Percentiles rank a stretch among this genome's conserved stretches.
These are phyloP conservation scores for Trichoderma sp. DNA, from an alignment of 2,329 filamentous ascomycete genomes.

Conservation along the genomic window DNA sequence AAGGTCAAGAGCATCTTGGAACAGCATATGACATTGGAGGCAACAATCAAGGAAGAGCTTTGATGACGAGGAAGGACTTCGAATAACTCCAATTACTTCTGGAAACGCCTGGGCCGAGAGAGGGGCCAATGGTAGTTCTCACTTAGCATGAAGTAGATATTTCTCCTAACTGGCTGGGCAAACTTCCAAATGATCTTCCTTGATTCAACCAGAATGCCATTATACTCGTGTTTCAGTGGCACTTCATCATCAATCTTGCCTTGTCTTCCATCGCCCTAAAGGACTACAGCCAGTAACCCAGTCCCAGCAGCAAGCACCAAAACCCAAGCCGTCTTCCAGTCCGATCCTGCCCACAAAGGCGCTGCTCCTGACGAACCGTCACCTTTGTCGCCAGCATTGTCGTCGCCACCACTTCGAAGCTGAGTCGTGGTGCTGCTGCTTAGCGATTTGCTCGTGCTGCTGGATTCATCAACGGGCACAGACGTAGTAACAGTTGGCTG, in stretches of 20 bases:
- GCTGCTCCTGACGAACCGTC: conserved; percentile 7
- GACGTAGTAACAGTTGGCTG: background rate
- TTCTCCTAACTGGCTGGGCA: no score
- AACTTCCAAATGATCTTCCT: no score
- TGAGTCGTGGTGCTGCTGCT: background rate
- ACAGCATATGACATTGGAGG: conserved; percentile 32
- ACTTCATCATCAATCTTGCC: background rate
- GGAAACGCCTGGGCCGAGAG: no score
- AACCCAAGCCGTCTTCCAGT: conserved; percentile 11
- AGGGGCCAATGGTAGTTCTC: no score
- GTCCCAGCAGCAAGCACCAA: conserved; percentile 15
- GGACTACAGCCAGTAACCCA: conserved; percentile 19
- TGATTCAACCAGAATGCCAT: background rate
- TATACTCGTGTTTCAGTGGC: accelerated
- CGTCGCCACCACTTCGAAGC: background rate
- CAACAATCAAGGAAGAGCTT: background rate
- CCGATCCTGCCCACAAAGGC: conserved; percentile 16
- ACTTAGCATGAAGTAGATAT: background rate
- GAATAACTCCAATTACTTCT: background rate
- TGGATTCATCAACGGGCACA: background rate
- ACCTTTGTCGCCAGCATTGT: background rate
- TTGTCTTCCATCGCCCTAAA: background rate
- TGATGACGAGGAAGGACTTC: background rate
- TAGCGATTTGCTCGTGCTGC: background rate
- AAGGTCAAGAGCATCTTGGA: conserved; percentile 50